These are phyloP conservation scores for Capsicum pubescens DNA, from an alignment of 257 asterid genomes.

Conservation along the genomic window DNA sequence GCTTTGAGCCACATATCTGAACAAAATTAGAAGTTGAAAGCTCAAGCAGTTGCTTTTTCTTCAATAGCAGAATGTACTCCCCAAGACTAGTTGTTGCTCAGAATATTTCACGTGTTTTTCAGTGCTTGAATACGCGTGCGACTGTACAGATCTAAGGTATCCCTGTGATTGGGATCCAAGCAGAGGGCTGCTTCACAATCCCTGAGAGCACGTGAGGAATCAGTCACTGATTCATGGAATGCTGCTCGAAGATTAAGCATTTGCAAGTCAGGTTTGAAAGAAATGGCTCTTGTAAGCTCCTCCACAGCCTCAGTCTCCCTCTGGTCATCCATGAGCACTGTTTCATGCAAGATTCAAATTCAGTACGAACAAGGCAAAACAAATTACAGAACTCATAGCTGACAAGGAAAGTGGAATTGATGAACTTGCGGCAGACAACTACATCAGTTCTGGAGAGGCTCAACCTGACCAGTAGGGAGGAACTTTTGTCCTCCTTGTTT, in stretches of 20 bases:
- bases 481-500: constrained; percentile 21
- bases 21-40: not conserved
- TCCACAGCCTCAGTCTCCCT: constrained; percentile 59
- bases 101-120: constrained; percentile 6
- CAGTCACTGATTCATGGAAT: constrained; percentile 63
- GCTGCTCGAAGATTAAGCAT: constrained; percentile 70
- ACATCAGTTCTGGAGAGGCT: not conserved
- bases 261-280: constrained; percentile 61
- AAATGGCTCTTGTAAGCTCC: constrained; percentile 58
- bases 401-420: not conserved
- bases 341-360: constrained; percentile 30
- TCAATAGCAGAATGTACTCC: not conserved
- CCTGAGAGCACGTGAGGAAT: constrained; percentile 48
- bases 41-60: constrained; percentile 28
- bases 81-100: no score
- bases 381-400: not conserved
- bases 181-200: constrained; percentile 70
- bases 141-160: constrained; percentile 56
- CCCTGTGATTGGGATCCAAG: constrained; percentile 64
- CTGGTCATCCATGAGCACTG: constrained; percentile 70
- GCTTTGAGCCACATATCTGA: not conserved
- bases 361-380: constrained; percentile 9
- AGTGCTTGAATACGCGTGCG: constrained; percentile 38
- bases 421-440: not conserved
- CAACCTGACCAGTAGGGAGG: not conserved